Evolutionary conservation across 2,329 filamentous ascomycete species (phyloP), one percentile per base, ranked within the genome.

Genomic region (Beauveria bassiana): DNA sequence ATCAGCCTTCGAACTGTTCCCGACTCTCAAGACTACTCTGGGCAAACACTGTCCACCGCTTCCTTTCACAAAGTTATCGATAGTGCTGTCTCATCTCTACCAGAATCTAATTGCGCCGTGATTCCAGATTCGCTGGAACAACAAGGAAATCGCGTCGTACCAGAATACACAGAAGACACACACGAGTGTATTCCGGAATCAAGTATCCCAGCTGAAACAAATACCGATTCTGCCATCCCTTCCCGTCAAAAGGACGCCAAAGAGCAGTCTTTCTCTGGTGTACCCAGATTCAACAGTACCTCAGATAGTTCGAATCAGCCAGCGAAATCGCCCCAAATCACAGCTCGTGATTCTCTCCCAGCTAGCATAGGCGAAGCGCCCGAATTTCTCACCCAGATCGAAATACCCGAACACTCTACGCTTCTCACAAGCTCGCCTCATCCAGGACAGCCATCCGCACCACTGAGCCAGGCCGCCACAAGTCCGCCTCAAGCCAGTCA

Each of bases 21-120:
- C 0, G 78, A 80, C 62, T 80, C 78, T 0, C 76, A 79, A 62
- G 77, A 75, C 40, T 65, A 63, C 10, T 70, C 70, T n/a, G 67
- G 65, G 12, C 67, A 66, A 57, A 64, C 65, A 14, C 67, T 65
- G 61, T 64, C 67, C 5, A 65, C 66, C 51, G 62, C 54, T 6
- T 54, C 54, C 16, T 49, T 24, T 3, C 60, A 34, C 52, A 59
- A 51, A 60, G 10, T 58, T 45, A 38, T 38, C 40, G 59, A 62
- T 51, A 56, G 28, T 45, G n/a, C 63, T 6, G 61, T 59, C 20
- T 47, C 62, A 24, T 34, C 57, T 5, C 24, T 57, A 49, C 51
- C 47, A 31, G 52, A 59, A 12, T 34, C 14, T 28, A 12, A 12
- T 22, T 20, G 7, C 26, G 43, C 42, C 12, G 50, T 63, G 28